Evolutionary conservation across 2,329 filamentous ascomycete species (phyloP), one percentile per base, ranked within the genome.

Genomic region (Colletotrichum truncatum): DNA sequence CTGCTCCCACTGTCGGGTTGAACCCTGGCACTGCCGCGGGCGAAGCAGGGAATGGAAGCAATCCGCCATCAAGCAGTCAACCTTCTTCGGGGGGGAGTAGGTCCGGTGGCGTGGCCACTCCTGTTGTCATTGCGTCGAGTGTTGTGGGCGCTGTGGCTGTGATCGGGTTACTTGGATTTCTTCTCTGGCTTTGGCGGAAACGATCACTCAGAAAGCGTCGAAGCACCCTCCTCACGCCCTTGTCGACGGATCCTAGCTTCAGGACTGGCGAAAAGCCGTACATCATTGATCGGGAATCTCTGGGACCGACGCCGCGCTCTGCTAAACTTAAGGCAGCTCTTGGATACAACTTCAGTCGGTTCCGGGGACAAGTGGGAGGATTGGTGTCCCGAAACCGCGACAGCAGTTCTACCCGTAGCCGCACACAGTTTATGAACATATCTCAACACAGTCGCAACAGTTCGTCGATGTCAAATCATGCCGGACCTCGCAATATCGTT

Each of bases 181-280:
- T 86, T 3, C 68, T 86, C 9, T 88, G 84, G 85, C 78, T 85
- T 67, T 81, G 80, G 78, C 76, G 80, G 51, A 83, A 83, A 67
- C 78, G 79, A 43, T 67, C 73, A 54, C 69, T 77, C 46, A 76
- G 77, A 69, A 80, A 77, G 70, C 79, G 82, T 36, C 79, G 81
- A 60, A 85, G 80, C 72, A 84, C 82, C 1, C 75, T 85, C 4
- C 74, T 86, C 26, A 85, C 84, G 3, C 83, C 84, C 1, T 73
- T 86, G 9, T 81, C 80, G 18, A 68, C 75, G 1, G 75, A 77
- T 1, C 73, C 73, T 16, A 53, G 46, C 51, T 65, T 61, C 73
- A 71, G 55, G 72, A 41, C 70, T 71, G 34, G 74, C 67, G 66
- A 55, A 48, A 68, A 57, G 71, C 59, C 73, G 12, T 83, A 83